Evolutionary conservation across 139 green algal species (phyloP).

Genomic region (Volvox reticuliferus): DNA sequence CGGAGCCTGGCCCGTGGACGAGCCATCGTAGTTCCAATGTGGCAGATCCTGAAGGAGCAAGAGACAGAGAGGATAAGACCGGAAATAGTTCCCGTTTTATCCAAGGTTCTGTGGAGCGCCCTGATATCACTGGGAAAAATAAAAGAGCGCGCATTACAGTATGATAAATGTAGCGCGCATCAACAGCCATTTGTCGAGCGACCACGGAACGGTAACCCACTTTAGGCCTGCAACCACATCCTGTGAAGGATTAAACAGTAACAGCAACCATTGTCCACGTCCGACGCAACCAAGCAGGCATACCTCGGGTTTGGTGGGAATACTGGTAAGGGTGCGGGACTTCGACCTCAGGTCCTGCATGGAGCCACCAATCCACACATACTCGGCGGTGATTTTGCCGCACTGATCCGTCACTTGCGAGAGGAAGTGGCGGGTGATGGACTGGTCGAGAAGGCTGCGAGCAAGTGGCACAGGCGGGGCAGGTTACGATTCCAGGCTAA

Average conservation of each 20-base stretch:
- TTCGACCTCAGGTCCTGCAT: conserved; percentile 87
- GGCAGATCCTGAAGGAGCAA: conserved; percentile 80
- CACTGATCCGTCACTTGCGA: conserved; percentile 58
- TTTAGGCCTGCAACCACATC: no score
- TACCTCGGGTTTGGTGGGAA: conserved; percentile 55
- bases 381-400: conserved; percentile 88
- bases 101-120: not conserved
- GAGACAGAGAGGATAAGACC: not conserved
- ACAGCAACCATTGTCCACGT: not conserved
- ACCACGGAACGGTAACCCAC: no score
- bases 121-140: no score
- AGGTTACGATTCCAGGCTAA: no score
- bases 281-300: not conserved
- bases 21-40: conserved; percentile 98
- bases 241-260: no score
- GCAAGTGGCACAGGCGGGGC: not conserved
- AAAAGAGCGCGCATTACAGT: not conserved
- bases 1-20: conserved; percentile 92
- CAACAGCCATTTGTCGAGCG: not conserved
- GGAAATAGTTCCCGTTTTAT: not conserved
- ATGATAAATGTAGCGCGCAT: not conserved
- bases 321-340: conserved; percentile 63
- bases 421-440: conserved; percentile 70
- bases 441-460: conserved; percentile 63
- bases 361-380: conserved; percentile 94